Conservation (phyloP, 2,329 filamentous ascomycete species). For the Sporothrix brunneoviolacea region DNA sequence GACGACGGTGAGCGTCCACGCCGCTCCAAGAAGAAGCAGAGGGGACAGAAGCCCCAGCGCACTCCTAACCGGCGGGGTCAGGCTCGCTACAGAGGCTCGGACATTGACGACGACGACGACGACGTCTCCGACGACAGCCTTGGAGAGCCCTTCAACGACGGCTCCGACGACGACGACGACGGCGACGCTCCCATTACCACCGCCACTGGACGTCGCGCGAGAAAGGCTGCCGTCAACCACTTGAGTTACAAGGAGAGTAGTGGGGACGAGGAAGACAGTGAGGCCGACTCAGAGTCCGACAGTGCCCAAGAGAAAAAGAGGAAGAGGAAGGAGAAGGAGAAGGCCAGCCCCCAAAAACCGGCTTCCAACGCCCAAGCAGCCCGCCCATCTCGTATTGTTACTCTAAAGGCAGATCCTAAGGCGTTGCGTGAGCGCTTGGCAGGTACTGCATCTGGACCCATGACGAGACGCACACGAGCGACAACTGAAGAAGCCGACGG, state of each 20-base stretch:
- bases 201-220: conserved; percentile 37
- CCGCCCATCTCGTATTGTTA: conserved; percentile 23
- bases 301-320: conserved; percentile 32
- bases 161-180: conserved; percentile 32
- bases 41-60: conserved; percentile 21
- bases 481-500: conserved; percentile 50
- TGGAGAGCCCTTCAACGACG: conserved; percentile 42
- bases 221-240: conserved; percentile 38
- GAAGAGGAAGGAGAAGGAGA: conserved; percentile 31
- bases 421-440: conserved; percentile 10
- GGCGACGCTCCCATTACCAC: conserved; percentile 32
- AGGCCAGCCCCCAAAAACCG: conserved; percentile 15
- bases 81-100: conserved; percentile 49
- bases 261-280: conserved; percentile 31
- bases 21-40: conserved; percentile 33
- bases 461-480: conserved; percentile 45
- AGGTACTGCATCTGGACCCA: conserved; percentile 17
- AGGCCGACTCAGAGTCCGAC: conserved; percentile 29
- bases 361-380: conserved; percentile 1
- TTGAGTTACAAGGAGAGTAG: conserved; percentile 42
- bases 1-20: conserved; percentile 37
- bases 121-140: conserved; percentile 47
- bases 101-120: conserved; percentile 56
- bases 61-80: conserved; percentile 21
- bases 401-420: conserved; percentile 22